A percentile compares a stretch with the other conserved stretches of the same genome.
Evolutionary conservation across 345 rosid genomes (phyloP).

Genomic region (Punica granatum): DNA sequence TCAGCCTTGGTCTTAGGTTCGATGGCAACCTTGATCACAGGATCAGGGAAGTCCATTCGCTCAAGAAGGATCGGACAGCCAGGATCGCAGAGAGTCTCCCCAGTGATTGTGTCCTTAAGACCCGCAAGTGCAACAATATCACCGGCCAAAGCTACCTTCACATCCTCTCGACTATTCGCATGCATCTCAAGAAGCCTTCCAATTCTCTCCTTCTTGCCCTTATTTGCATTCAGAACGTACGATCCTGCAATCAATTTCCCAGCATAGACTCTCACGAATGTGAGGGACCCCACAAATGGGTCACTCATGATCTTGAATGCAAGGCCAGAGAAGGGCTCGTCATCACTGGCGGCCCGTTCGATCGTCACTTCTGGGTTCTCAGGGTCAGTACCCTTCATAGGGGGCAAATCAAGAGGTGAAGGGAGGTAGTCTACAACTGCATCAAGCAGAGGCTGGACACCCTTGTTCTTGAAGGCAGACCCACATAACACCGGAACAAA

Average conservation of each 20-base stretch:
- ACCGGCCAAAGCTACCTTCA: conserved; percentile 75
- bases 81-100: conserved; percentile 76
- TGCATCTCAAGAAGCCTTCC: conserved; percentile 98
- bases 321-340: conserved; percentile 78
- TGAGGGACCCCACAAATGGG: conserved; percentile 91
- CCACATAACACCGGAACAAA: conserved; percentile 92
- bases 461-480: conserved; percentile 91
- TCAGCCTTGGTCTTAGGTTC: conserved; percentile 99
- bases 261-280: conserved; percentile 83
- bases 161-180: conserved; percentile 94
- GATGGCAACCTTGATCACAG: conserved; percentile 94
- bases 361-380: conserved; percentile 62
- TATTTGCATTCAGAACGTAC: conserved; percentile 83
- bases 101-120: conserved; percentile 82
- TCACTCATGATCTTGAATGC: conserved; percentile 99
- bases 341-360: conserved; percentile 59
- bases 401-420: conserved; percentile 77
- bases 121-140: conserved; percentile 94
- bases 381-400: conserved; percentile 91
- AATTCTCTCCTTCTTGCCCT: conserved; percentile 94
- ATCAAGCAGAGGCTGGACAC: conserved; percentile 92
- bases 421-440: conserved; percentile 91
- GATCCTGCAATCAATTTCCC: conserved; percentile 86
- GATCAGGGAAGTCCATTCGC: conserved; percentile 98
- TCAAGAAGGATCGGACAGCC: conserved; percentile 77